These are phyloP conservation scores for Wickerhamiella nectarea DNA, from an alignment of 805 yeast genomes.

Conservation along the genomic window DNA sequence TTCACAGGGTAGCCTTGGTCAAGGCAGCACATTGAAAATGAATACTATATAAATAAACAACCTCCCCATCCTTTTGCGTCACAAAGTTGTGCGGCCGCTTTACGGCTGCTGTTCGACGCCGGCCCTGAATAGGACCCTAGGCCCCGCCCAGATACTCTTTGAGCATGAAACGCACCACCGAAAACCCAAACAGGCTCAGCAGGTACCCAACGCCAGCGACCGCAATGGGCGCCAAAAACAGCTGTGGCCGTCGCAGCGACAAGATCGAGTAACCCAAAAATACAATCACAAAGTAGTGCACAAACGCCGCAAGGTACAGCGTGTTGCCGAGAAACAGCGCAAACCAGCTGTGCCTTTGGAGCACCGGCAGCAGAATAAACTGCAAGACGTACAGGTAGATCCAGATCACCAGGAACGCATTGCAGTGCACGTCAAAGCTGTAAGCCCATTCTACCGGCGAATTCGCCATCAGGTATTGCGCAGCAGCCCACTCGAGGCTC, in stretches of 20 bases:
- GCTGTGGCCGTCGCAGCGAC: constrained; percentile 51
- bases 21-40: too few relatives aligned
- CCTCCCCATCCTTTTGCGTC: too few relatives aligned
- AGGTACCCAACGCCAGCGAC: constrained; percentile 41
- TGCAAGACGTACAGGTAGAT: constrained; percentile 58
- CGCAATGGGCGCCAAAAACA: constrained; percentile 51
- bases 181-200: constrained; percentile 51
- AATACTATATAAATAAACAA: too few relatives aligned
- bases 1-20: too few relatives aligned
- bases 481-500: constrained; percentile 57
- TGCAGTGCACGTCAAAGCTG: constrained; percentile 89
- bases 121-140: too few relatives aligned
- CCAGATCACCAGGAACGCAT: constrained; percentile 76
- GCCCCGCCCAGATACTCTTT: constrained; percentile 32
- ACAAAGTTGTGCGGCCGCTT: too few relatives aligned
- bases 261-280: constrained; percentile 79
- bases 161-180: constrained; percentile 57
- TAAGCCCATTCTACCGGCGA: constrained; percentile 70
- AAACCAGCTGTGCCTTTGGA: constrained; percentile 49
- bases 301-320: constrained; percentile 56
- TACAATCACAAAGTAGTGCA: constrained; percentile 65
- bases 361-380: constrained; percentile 58
- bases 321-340: constrained; percentile 67
- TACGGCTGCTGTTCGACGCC: too few relatives aligned
- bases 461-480: constrained; percentile 34